phyloP scores from a whole-genome alignment of 805 yeast species.

The Saturnispora dispora region DNA sequence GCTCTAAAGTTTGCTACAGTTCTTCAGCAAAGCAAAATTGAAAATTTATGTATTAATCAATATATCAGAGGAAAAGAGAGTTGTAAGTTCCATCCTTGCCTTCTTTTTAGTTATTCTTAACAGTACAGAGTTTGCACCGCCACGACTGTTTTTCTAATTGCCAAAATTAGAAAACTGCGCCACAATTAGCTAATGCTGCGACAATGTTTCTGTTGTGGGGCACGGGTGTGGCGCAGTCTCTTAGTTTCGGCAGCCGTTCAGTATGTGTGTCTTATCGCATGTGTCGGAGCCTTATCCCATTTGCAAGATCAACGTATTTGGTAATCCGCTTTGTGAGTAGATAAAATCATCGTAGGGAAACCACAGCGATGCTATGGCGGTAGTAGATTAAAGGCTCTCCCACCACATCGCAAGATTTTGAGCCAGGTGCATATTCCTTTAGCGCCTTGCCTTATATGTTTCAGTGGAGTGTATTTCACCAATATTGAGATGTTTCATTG shows the following conservation, averaged over 20 bases:
- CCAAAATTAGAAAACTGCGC: neutral
- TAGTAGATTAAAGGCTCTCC: neutral
- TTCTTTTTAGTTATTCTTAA: too few species aligned
- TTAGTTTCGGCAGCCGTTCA: neutral
- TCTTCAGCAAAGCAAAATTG: neutral
- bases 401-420: too few species aligned
- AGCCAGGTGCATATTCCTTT: too few species aligned
- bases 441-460: neutral
- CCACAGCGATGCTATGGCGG: neutral
- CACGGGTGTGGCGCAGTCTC: neutral
- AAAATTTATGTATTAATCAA: neutral
- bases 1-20: neutral
- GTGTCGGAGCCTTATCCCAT: neutral
- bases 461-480: too few species aligned
- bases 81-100: neutral
- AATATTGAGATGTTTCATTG: too few species aligned
- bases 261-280: neutral
- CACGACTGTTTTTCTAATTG: too few species aligned
- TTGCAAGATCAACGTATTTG: neutral
- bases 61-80: neutral
- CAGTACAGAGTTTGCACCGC: neutral
- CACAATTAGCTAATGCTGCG: neutral
- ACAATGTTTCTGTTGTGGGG: neutral
- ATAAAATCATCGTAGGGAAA: too few species aligned
- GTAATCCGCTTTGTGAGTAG: neutral